Base-by-base conservation (phyloP, 2,329 filamentous ascomycete genomes). In the Aquanectria penicillioides region DNA sequence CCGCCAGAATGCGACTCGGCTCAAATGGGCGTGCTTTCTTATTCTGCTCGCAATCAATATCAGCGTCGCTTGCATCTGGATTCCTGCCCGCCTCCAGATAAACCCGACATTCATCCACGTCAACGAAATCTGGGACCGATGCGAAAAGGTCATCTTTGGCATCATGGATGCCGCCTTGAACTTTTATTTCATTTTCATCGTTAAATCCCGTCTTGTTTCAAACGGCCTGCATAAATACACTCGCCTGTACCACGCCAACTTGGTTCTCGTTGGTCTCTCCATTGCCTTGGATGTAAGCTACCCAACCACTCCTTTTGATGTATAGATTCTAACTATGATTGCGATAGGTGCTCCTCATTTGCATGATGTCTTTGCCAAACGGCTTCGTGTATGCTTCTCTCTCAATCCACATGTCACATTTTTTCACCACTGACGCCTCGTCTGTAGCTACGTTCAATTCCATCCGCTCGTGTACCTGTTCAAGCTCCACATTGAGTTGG, bases 171-270 rank as follows among this genome's bases (percentile, higher is more conserved):
- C 74, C 1, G 63, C 64, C 1, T 72, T 84, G 4, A 84, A 84
- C 60, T 75, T 75, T 43, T 79, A 80, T 58, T 84, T 84, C 57
- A 75, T 74, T 64, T 69, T 66, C 40, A 71, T 72, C 5, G 81
- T 84, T 25, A 79, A 78, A 54, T 69, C 69, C 12, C 77, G 78
- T 6, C 72, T 84, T 0, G 77, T 83, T 50, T 71, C 75, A 28
- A 78, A 81, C 37, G 81, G 81, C 11, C 71, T 83, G 2, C 74
- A 75, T 8, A 83, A 83, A 63, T 83, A 83, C 64, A 77, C 76
- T 46, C 69, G 73, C n/a, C 71, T 84, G 10, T 78, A 81, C 13
- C 71, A 53, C 8, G 17, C 40, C 4, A 53, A 53, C n/a, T 6
- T 53, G 13, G 13, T 38, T 17, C 38, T 53, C 5, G 31, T 44